Conservation (phyloP, 2,329 filamentous ascomycete genomes). For the Talaromyces amestolkiae region DNA sequence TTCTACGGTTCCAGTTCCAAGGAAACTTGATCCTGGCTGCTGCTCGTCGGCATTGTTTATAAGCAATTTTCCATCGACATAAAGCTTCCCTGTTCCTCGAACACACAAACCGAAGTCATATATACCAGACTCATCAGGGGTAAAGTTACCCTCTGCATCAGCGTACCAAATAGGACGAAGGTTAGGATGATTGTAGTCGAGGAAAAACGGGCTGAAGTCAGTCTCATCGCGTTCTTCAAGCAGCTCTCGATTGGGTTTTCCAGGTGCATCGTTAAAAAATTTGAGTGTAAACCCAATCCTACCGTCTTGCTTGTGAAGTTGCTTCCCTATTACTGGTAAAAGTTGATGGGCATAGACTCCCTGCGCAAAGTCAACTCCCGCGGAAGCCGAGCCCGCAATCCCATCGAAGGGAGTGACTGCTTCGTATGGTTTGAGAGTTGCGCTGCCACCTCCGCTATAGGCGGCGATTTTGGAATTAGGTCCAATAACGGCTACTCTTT, state of each 20-base stretch:
- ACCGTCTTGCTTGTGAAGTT: background rate
- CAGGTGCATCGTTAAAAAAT: background rate
- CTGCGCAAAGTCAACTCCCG: background rate
- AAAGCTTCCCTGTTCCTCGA: slow-evolving; percentile 62
- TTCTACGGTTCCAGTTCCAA: slow-evolving; percentile 62
- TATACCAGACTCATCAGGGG: slow-evolving; percentile 57
- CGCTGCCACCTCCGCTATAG: background rate
- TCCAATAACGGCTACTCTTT: background rate
- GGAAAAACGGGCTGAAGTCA: background rate
- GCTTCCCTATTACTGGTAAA: background rate
- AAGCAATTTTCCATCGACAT: slow-evolving; percentile 60
- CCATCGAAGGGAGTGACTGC: background rate
- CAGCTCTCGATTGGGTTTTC: background rate
- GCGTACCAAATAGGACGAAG: slow-evolving; percentile 38
- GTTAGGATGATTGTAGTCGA: background rate
- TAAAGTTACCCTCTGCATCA: slow-evolving; percentile 57
- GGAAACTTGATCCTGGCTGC: slow-evolving; percentile 61
- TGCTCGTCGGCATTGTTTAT: slow-evolving; percentile 68
- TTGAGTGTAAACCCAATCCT: background rate
- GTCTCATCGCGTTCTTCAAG: background rate
- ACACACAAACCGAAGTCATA: slow-evolving; percentile 66
- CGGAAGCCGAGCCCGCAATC: background rate
- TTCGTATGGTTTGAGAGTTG: background rate
- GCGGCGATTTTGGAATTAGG: background rate
- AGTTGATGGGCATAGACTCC: background rate